Percentiles rank a stretch among this genome's conserved stretches.
Conservation (phyloP, 352 stramenopile species). For the Phytopythium ostracodes region DNA sequence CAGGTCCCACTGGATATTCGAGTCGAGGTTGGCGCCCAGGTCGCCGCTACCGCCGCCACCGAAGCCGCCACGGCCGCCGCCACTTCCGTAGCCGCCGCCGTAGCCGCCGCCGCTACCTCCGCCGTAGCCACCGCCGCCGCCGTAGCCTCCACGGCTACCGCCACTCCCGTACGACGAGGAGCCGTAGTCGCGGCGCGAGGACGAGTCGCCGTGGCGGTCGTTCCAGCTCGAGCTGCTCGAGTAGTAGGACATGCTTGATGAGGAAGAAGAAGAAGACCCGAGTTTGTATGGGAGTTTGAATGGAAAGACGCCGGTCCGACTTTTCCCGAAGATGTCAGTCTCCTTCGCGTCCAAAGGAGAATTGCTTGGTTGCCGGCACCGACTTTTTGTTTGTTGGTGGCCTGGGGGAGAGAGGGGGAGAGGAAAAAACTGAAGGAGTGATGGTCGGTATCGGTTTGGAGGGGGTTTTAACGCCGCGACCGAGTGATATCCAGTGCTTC, state of each 20-base stretch:
- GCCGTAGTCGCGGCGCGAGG: conserved; percentile 63
- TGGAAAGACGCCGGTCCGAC: conserved; percentile 2
- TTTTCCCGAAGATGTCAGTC: conserved; percentile 11
- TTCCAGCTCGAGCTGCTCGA: conserved; percentile 48
- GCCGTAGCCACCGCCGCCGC: conserved; percentile 29
- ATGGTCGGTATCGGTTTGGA: neutral
- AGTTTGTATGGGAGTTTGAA: conserved; percentile 1
- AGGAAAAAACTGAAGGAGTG: neutral
- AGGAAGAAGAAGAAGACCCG: neutral
- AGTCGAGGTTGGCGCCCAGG: conserved; percentile 86
- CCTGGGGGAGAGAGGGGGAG: neutral
- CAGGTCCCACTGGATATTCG: conserved; percentile 95
- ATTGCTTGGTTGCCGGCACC: conserved; percentile 1
- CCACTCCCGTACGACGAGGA: conserved; percentile 27
- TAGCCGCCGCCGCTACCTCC: conserved; percentile 15
- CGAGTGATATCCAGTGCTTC: neutral
- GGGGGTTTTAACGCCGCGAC: neutral
- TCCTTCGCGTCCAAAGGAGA: neutral
- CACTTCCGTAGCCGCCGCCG: conserved; percentile 19
- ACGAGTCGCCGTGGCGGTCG: conserved; percentile 73
- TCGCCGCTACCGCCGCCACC: conserved; percentile 46
- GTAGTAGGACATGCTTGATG: conserved; percentile 19
- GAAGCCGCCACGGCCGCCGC: conserved; percentile 28
- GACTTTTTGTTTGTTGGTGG: neutral
- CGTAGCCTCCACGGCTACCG: conserved; percentile 24